Evolutionary conservation across 1,284 basidiomycete genomes (phyloP).

Genomic region (Heterobasidion irregulare): DNA sequence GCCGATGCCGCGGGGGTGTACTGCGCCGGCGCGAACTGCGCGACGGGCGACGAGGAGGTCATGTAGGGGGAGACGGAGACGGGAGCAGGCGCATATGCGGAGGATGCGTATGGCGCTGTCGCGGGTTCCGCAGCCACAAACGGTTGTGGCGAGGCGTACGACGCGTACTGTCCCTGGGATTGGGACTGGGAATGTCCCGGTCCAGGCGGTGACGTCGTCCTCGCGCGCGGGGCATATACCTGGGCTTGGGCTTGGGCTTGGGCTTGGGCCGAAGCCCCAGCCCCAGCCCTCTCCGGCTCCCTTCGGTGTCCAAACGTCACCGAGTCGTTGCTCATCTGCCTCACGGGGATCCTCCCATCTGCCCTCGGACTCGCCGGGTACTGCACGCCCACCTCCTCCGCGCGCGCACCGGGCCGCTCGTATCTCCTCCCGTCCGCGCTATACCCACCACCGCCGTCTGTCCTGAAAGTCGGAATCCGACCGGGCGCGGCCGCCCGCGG

Average conservation of each 20-base stretch:
- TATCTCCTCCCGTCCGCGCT: not conserved
- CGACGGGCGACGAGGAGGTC: not conserved
- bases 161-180: no score
- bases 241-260: not conserved
- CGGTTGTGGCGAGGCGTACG: no score
- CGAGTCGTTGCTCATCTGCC: not conserved
- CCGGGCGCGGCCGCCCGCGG: conserved; percentile 8
- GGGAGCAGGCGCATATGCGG: not conserved
- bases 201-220: no score
- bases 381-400: not conserved
- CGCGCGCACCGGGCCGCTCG: not conserved
- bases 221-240: not conserved
- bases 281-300: not conserved
- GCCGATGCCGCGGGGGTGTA: not conserved
- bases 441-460: not conserved
- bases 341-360: not conserved
- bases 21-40: not conserved
- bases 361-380: conserved; percentile 4
- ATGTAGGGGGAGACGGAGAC: no score
- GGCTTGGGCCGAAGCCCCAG: not conserved
- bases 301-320: not conserved
- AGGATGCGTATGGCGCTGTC: not conserved
- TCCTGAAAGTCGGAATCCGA: not conserved
- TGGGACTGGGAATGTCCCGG: no score
- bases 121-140: no score